Evolutionary conservation across 2,329 filamentous ascomycete genomes (phyloP).

Genomic region (Teratosphaeria zuluensis): DNA sequence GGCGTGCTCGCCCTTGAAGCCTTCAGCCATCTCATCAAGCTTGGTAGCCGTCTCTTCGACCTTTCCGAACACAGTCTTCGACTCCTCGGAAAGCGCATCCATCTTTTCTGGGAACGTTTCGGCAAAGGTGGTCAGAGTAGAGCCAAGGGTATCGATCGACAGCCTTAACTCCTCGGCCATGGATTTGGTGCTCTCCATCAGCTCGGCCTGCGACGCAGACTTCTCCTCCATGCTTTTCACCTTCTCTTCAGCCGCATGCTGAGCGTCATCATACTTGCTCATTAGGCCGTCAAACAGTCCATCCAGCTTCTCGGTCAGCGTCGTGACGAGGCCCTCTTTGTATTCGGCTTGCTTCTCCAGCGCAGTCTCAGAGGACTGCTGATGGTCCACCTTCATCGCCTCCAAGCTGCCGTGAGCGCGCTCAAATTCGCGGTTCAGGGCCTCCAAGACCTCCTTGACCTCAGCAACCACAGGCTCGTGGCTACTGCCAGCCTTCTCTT

Average conservation of each 20-base stretch:
- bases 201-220: slow-evolving; percentile 61
- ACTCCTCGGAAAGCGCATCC: slow-evolving; percentile 79
- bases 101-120: slow-evolving; percentile 50
- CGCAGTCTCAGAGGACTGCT: slow-evolving; percentile 45
- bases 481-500: slow-evolving; percentile 50
- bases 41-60: slow-evolving; percentile 71
- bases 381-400: slow-evolving; percentile 69
- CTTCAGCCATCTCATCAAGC: slow-evolving; percentile 63
- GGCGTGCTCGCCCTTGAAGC: slow-evolving; percentile 69
- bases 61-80: slow-evolving; percentile 72
- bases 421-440: slow-evolving; percentile 79
- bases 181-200: slow-evolving; percentile 63
- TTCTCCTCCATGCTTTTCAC: slow-evolving; percentile 64
- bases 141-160: slow-evolving; percentile 75
- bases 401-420: slow-evolving; percentile 72
- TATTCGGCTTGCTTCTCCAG: slow-evolving; percentile 53
- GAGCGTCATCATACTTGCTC: slow-evolving; percentile 79
- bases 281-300: slow-evolving; percentile 75
- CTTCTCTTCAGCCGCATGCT: slow-evolving; percentile 63
- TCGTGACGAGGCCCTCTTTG: slow-evolving; percentile 44
- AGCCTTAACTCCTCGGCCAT: slow-evolving; percentile 80
- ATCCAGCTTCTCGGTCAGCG: slow-evolving; percentile 52
- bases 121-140: slow-evolving; percentile 40
- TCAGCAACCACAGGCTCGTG: slow-evolving; percentile 36
- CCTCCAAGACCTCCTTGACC: slow-evolving; percentile 54